Percentiles rank a stretch among this genome's conserved stretches.
phyloP scores from a whole-genome alignment of 768 basidiomycete species.

The Mycena indigotica region DNA sequence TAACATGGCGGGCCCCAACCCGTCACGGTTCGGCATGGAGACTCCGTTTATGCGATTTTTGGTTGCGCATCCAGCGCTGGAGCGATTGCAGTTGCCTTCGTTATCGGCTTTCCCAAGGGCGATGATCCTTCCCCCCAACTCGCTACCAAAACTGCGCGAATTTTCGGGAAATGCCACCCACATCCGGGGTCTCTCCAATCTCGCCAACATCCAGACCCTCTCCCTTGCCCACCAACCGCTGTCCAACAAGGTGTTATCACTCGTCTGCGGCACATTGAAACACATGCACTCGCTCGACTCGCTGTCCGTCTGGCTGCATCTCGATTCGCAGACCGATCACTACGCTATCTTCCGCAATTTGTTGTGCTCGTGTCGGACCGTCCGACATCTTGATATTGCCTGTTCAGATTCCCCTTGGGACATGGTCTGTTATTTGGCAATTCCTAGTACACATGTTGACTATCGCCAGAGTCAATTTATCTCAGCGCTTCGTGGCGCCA shows the following conservation, averaged over 20 bases:
- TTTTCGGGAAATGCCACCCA: conserved; percentile 18
- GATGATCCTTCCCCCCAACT: conserved; percentile 8
- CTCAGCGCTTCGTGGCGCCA: conserved; percentile 21
- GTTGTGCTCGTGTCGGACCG: conserved; percentile 15
- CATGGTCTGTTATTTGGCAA: background rate
- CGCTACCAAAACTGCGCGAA: conserved; percentile 15
- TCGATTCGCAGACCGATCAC: conserved; percentile 21
- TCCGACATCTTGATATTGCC: conserved; percentile 18
- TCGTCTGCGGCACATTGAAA: conserved; percentile 17
- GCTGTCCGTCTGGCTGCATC: conserved; percentile 22
- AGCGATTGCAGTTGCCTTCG: conserved; percentile 17
- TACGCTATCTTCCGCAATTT: conserved; percentile 18
- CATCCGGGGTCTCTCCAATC: conserved; percentile 17
- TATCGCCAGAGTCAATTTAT: conserved; percentile 21
- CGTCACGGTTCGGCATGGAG: conserved; percentile 16
- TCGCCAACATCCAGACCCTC: conserved; percentile 12
- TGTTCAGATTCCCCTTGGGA: conserved; percentile 24
- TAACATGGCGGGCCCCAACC: conserved; percentile 14
- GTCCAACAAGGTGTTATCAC: conserved; percentile 17
- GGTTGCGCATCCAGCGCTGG: conserved; percentile 13
- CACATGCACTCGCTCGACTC: conserved; percentile 18
- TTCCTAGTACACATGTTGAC: conserved; percentile 7
- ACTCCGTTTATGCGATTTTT: conserved; percentile 23
- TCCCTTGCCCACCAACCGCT: conserved; percentile 19
- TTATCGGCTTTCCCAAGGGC: conserved; percentile 21